Conservation (phyloP, 2,329 filamentous ascomycete genomes). For the Phialemonium atrogriseum region DNA sequence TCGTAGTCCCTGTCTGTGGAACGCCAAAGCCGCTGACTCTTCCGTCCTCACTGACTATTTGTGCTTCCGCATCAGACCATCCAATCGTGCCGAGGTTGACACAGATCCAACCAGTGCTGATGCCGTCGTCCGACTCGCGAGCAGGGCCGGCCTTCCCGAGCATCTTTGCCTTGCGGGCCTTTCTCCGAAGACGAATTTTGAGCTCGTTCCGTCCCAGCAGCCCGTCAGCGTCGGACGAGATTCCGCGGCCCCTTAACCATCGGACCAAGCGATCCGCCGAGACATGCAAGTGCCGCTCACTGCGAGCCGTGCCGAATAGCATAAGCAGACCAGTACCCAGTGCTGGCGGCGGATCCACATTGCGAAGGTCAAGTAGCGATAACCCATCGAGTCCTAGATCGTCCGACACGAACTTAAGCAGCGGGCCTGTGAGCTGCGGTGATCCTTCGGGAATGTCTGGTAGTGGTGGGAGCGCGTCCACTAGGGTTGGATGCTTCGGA, state of each 20-base stretch:
- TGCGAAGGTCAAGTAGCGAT: slow-evolving; percentile 71
- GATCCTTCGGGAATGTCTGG: slow-evolving; percentile 56
- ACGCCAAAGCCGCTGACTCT: slow-evolving; percentile 71
- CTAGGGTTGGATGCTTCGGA: slow-evolving; percentile 39
- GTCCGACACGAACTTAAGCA: slow-evolving; percentile 72
- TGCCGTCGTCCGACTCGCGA: slow-evolving; percentile 67
- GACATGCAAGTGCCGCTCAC: slow-evolving; percentile 87
- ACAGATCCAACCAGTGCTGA: slow-evolving; percentile 92
- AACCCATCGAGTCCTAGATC: slow-evolving; percentile 83
- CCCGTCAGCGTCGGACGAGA: slow-evolving; percentile 76
- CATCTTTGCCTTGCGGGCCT: slow-evolving; percentile 73
- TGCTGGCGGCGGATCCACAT: slow-evolving; percentile 76
- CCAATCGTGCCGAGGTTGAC: slow-evolving; percentile 74
- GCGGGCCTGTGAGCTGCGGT: slow-evolving; percentile 60
- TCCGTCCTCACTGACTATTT: slow-evolving; percentile 37
- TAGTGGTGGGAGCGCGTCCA: slow-evolving; percentile 35
- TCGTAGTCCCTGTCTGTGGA: slow-evolving; percentile 36
- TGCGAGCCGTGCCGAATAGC: slow-evolving; percentile 85
- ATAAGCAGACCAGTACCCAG: slow-evolving; percentile 85
- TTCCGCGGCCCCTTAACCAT: slow-evolving; percentile 68
- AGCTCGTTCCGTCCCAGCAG: slow-evolving; percentile 84
- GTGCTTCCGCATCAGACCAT: slow-evolving; percentile 37
- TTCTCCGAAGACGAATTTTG: slow-evolving; percentile 75
- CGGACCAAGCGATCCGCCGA: slow-evolving; percentile 83
- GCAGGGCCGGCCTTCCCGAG: slow-evolving; percentile 63